Evolutionary conservation across 2,329 filamentous ascomycete genomes (phyloP).

Genomic region (Monosporascus sp.): DNA sequence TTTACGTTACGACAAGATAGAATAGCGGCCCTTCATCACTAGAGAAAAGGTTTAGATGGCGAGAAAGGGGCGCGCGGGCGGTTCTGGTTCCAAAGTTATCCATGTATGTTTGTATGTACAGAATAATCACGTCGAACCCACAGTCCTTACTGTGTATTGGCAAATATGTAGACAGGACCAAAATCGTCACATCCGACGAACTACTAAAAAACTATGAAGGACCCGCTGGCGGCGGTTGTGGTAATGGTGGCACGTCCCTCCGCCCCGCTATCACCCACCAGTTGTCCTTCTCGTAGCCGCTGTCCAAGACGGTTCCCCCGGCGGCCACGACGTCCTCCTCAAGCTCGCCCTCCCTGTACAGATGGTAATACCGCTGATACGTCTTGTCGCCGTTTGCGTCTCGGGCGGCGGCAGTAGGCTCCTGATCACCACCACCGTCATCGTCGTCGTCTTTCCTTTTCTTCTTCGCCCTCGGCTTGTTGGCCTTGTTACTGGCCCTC

Average conservation of each 20-base stretch:
- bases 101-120: too few relatives aligned
- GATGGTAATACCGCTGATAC: conserved; percentile 89
- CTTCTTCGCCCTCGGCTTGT: conserved; percentile 16
- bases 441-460: conserved; percentile 3
- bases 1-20: too few relatives aligned
- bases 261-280: conserved; percentile 79
- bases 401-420: background rate
- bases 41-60: too few relatives aligned
- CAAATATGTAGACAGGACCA: background rate
- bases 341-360: conserved; percentile 82
- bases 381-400: conserved; percentile 39
- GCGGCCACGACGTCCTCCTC: conserved; percentile 71
- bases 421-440: background rate
- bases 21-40: too few relatives aligned
- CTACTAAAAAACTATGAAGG: background rate
- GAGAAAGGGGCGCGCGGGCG: too few relatives aligned
- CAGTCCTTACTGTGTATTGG: background rate
- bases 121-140: background rate
- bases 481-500: conserved; percentile 26
- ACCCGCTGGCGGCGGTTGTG: conserved; percentile 3
- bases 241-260: conserved; percentile 1
- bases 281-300: conserved; percentile 94
- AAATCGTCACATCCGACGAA: too few relatives aligned
- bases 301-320: conserved; percentile 69
- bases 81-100: too few relatives aligned